Percentiles rank a stretch among this genome's conserved stretches.
These are phyloP conservation scores for Carpinus fangiana DNA, from an alignment of 306 rosid species.

Conservation along the genomic window DNA sequence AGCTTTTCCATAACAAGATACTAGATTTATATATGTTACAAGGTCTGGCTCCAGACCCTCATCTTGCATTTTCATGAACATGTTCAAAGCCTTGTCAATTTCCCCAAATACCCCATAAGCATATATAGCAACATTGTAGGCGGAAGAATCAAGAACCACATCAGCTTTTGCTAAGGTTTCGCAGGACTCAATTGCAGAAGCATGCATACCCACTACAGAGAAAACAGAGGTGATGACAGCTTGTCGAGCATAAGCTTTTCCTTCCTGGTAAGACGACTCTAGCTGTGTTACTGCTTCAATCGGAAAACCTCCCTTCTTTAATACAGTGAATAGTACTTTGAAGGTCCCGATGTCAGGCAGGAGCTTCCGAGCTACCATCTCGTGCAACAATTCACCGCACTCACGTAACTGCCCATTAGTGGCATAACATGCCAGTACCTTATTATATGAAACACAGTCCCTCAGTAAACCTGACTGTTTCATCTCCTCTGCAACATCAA, in stretches of 20 bases:
- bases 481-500: constrained; percentile 87
- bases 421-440: constrained; percentile 72
- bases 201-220: constrained; percentile 75
- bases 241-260: constrained; percentile 71
- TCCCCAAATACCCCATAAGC: constrained; percentile 68
- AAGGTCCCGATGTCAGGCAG: constrained; percentile 70
- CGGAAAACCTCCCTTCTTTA: constrained; percentile 74
- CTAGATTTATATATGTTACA: constrained; percentile 65
- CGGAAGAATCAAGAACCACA: constrained; percentile 55
- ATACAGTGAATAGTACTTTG: constrained; percentile 55
- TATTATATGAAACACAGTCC: constrained; percentile 71
- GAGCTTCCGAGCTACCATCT: constrained; percentile 70
- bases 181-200: constrained; percentile 63
- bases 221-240: constrained; percentile 59
- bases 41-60: constrained; percentile 60
- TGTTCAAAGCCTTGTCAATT: constrained; percentile 62
- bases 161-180: constrained; percentile 51
- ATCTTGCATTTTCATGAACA: constrained; percentile 83
- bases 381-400: constrained; percentile 74
- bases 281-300: constrained; percentile 78
- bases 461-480: constrained; percentile 61
- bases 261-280: constrained; percentile 65
- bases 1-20: constrained; percentile 76
- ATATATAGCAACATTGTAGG: constrained; percentile 69
- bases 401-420: constrained; percentile 56